Evolutionary conservation across 192 early-diverging fungal genomes (phyloP).

Genomic region (Phycomyces nitens): DNA sequence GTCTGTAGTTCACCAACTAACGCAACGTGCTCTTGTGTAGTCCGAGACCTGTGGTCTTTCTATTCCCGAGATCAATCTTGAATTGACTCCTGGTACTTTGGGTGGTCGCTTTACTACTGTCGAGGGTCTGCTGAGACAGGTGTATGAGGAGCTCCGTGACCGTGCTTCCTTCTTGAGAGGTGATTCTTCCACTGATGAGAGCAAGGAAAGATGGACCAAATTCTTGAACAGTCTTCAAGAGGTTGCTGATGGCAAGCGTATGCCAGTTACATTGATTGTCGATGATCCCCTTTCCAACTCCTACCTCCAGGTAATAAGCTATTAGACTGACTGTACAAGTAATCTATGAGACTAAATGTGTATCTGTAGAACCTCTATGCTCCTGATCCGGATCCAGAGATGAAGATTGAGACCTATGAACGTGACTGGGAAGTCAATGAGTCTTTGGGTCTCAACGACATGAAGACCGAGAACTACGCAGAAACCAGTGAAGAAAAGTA

Average conservation of each 20-base stretch:
- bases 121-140: constrained; percentile 86
- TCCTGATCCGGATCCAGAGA: constrained; percentile 92
- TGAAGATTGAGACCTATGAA: constrained; percentile 81
- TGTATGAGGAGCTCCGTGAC: constrained; percentile 77
- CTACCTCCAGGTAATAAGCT: constrained; percentile 61
- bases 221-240: constrained; percentile 73
- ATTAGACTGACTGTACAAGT: too few relatives aligned
- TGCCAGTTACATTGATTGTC: constrained; percentile 68
- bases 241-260: constrained; percentile 53
- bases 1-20: too few relatives aligned
- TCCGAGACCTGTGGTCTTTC: constrained; percentile 88
- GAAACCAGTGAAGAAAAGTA: constrained; percentile 15
- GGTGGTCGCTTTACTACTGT: constrained; percentile 95
- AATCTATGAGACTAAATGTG: too few relatives aligned
- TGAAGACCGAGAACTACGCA: constrained; percentile 70
- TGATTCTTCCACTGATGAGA: constrained; percentile 58
- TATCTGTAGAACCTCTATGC: constrained; percentile 75
- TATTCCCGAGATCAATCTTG: constrained; percentile 87
- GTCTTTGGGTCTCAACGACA: constrained; percentile 84
- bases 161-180: constrained; percentile 67
- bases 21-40: constrained; percentile 15
- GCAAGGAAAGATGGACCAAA: constrained; percentile 50
- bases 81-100: constrained; percentile 83
- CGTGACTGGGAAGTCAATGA: constrained; percentile 90
- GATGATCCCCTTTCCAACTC: constrained; percentile 91